Base-by-base conservation (phyloP, 306 rosid species). In the Vigna radiata region DNA sequence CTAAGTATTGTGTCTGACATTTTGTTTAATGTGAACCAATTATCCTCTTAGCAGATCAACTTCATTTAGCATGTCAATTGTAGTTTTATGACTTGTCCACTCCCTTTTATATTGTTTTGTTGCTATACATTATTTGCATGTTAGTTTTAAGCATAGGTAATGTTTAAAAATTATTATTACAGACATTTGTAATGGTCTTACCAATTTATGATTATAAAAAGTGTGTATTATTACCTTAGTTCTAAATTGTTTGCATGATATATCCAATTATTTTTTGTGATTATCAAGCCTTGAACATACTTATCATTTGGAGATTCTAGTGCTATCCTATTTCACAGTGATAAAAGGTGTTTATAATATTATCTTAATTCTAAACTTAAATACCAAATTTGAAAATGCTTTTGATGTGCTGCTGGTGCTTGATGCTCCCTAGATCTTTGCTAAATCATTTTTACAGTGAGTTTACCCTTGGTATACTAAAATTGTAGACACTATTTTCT, bases 391-490 rank as follows among this genome's bases (percentile, higher is more conserved):
- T 75, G 70, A 75, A 60, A 25, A 27, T 60, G 33, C 48, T 61
- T 21, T 61, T 75, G 70, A 36, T n/a, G 47, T 60, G 27, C 12
- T 41, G 52, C 18, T 41, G 52, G 41, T 59, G 48, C 36, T 74
- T 74, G 53, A 29, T 13, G 36, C 78, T 60, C 47, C 47, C 21
- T 59, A 29, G 56, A 46, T n/a, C 52, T 48, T 33, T 62, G 49
- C 63, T 63, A 48, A 44, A 58, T 39, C 37, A 29, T 3, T 47
- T 31, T 66, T 52, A 29, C 18, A 44, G 33, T 25, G 27, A 31
- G 60, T 77, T 77, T 49, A 36, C 8, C 31, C 33, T 2, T 14
- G 19, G 54, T 55, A 44, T 23, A n/a, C 36, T 23, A 8, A 59
- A 58, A 78, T 44, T 18, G 16, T 49, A 3, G 53, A 29, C 18